Evolutionary conservation across 371 early-diverging fungal genomes (phyloP), one percentile per base, ranked within the genome.

Genomic region (Mortierella polycephala): DNA sequence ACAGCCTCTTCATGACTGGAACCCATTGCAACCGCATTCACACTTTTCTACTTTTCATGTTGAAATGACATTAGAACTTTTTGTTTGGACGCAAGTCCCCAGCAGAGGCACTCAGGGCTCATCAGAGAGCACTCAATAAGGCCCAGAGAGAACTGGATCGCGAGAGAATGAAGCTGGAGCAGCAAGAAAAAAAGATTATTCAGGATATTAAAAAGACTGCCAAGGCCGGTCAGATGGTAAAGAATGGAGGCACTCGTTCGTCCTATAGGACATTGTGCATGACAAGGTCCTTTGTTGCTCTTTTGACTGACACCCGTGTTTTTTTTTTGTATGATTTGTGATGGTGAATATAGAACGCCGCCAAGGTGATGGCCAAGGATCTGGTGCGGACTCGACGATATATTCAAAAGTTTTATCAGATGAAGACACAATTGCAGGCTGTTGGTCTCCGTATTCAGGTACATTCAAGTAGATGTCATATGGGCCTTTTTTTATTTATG

Each of bases 361-460:
- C 94, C 84, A 96, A 96, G 80, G 90, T 98, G 55, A 96, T 96
- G 97, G 99, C 99, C 42, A 98, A 95, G 83, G 98, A 99, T 82
- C 83, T 99, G 51, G 98, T 98, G 9, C 88, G 98, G 49, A 98
- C 97, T 23, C 88, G 98, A 47, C 87, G 93, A 42, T 93, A 98
- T 67, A 86, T 97, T 60, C 94, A 96, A 87, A 97, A 98, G 86
- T 97, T 98, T 68, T 95, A 96, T 84, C 90, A 91, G 66, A 98
- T 98, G 96, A 91, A 93, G 61, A 94, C 98, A 8, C 96, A 96
- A 69, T 85, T 98, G 50, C 98, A 98, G 81, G 97, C 93, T 16
- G 94, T 98, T n/a, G 83, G 91, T 40, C 85, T 98, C 63, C 88
- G 93, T 68, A 94, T 98, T 64, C 96, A 96, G 87, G 95, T 94